Evolutionary conservation across 371 early-diverging fungal genomes (phyloP), one percentile per base, ranked within the genome.

Genomic region (Chytridiales sp.): DNA sequence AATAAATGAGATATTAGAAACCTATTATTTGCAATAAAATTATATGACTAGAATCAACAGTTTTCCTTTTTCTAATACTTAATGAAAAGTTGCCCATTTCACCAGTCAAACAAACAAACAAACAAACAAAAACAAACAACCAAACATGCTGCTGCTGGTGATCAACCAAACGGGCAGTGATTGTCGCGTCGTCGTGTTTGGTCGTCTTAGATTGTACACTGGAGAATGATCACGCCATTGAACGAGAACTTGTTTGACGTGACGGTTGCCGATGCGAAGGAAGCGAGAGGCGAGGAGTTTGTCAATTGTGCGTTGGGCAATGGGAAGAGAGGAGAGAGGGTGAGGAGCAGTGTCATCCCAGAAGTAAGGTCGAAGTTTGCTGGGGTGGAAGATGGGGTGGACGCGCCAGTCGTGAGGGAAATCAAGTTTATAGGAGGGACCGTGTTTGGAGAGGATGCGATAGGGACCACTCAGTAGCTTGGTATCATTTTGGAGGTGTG

Each of bases 161-260:
- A n/a, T n/a, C n/a, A n/a, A n/a, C n/a, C n/a, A n/a, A n/a, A n/a
- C n/a, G n/a, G n/a, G n/a, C n/a, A n/a, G n/a, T n/a, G n/a, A n/a
- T n/a, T n/a, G n/a, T n/a, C n/a, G n/a, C n/a, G n/a, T n/a, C n/a
- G n/a, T n/a, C n/a, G n/a, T n/a, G n/a, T n/a, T n/a, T n/a, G n/a
- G n/a, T n/a, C n/a, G n/a, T n/a, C n/a, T n/a, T n/a, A n/a, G n/a
- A 27, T 58, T 58, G 58, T 31, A 58, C 35, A 58, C 42, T 3
- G 48, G 58, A 13, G 30, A 32, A 27, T 58, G 58, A 27, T 58
- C 19, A 5, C n/a, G 15, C 48, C 47, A 58, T 27, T 58, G 8
- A 17, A 58, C 27, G 3, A 58, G 38, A 19, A 42, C 44, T 35
- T 58, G 58, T 47, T 24, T 5, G 11, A 13, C 9, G 27, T 9